Evolutionary conservation across 2,329 filamentous ascomycete species (phyloP).

Genomic region (Shiraia bambusicola): DNA sequence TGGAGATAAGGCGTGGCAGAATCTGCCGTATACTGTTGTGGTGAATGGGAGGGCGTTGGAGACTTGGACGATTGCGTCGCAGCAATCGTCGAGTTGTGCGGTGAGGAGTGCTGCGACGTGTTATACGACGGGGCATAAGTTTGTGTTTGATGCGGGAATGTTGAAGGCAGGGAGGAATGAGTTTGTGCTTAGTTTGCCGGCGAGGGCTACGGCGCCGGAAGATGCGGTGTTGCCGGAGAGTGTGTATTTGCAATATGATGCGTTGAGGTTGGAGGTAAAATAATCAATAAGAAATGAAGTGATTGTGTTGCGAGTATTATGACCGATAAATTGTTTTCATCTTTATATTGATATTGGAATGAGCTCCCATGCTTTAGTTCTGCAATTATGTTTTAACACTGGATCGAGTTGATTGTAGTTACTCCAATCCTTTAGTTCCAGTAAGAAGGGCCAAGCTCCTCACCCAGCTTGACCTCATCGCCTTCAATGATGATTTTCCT

Average conservation of each 20-base stretch:
- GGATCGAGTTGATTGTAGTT: too few relatives aligned
- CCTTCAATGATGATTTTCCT: slow-evolving; percentile 31
- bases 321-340: too few relatives aligned
- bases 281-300: too few relatives aligned
- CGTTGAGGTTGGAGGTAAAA: slow-evolving; percentile 58
- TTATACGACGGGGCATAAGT: slow-evolving; percentile 19
- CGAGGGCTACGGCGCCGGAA: slow-evolving; percentile 60
- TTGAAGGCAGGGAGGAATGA: slow-evolving; percentile 55
- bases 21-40: slow-evolving; percentile 54
- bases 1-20: slow-evolving; percentile 50
- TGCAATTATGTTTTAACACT: too few relatives aligned
- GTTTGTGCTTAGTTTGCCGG: slow-evolving; percentile 59
- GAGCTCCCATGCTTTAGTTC: too few relatives aligned
- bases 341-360: too few relatives aligned
- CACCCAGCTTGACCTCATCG: slow-evolving; percentile 31
- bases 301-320: too few relatives aligned
- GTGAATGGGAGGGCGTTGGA: slow-evolving; percentile 50
- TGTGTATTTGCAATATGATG: slow-evolving; percentile 66
- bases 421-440: slow-evolving; percentile 21
- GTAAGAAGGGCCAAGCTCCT: slow-evolving; percentile 33
- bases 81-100: slow-evolving; percentile 16
- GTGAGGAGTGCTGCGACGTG: slow-evolving; percentile 19
- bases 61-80: slow-evolving; percentile 53
- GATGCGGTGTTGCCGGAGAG: slow-evolving; percentile 56
- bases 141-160: slow-evolving; percentile 12